Conservation (phyloP, 106 monocot species). For the Iris macrosiphon region DNA sequence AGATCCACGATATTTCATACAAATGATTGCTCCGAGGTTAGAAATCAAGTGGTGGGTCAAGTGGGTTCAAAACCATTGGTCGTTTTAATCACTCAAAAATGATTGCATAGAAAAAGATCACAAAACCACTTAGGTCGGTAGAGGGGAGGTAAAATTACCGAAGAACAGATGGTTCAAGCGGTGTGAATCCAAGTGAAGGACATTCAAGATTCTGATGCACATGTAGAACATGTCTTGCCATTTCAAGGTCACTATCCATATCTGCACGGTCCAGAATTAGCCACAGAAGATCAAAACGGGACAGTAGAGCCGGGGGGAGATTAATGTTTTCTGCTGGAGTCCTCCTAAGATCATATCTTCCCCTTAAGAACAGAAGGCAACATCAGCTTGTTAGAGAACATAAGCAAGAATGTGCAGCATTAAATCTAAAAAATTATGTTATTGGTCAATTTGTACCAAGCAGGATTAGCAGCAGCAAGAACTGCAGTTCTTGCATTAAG, state of each 20-base stretch:
- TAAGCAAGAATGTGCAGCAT: neutral
- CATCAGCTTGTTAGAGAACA: neutral
- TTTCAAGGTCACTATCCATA: slow-evolving; percentile 91
- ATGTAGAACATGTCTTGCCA: slow-evolving; percentile 91
- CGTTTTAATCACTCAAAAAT: too few species aligned
- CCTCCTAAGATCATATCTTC: slow-evolving; percentile 92
- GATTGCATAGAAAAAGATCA: too few species aligned
- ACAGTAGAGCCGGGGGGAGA: slow-evolving; percentile 94
- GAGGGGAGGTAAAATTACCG: slow-evolving; percentile 45
- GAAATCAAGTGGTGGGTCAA: too few species aligned
- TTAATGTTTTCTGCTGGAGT: slow-evolving; percentile 98
- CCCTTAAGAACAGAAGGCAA: slow-evolving; percentile 40
- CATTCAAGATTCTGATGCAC: slow-evolving; percentile 95
- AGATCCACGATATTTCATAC: too few species aligned
- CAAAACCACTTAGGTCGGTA: too few species aligned
- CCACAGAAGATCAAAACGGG: slow-evolving; percentile 95
- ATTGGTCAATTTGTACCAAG: slow-evolving; percentile 44
- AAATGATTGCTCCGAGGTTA: too few species aligned
- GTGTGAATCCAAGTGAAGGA: slow-evolving; percentile 83
- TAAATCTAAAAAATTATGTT: neutral
- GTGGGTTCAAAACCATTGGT: too few species aligned
- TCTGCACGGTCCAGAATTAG: slow-evolving; percentile 93
- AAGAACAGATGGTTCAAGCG: slow-evolving; percentile 89
- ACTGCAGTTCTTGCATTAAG: slow-evolving; percentile 98
- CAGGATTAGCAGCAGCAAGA: slow-evolving; percentile 98